Evolutionary conservation across 169 alveolate species (phyloP), one percentile per base, ranked within the genome.

Genomic region (Babesia bigemina): DNA sequence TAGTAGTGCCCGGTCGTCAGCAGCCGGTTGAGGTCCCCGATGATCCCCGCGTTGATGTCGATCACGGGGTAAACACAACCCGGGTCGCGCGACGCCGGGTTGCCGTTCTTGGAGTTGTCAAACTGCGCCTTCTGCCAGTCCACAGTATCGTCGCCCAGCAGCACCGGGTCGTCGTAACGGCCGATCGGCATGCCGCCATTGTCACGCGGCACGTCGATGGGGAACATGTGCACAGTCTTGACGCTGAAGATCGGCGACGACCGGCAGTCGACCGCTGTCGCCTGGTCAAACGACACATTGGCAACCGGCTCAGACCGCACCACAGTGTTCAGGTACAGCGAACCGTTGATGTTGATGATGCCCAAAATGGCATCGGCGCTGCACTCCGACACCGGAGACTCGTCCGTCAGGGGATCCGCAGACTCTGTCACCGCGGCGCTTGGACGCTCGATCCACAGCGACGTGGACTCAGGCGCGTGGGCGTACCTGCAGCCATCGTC

Each of bases 371-470:
- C 82, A 24, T 79, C 66, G 44, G 66, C 59, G 26, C 21, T 4
- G 24, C 24, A 21, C 76, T 79, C 66, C 16, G 39, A 19, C 6
- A 59, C 0, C 11, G 69, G 77, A 6, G 19, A 59, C 75, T 79
- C 87, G 17, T 59, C 65, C 4, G 87, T 72, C 59, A 70, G 29
- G 11, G 82, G 70, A 17, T 33, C 45, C 55, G 33, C 19, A 0
- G 87, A 53, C 65, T 79, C 87, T 8, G 63, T 79, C 19, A 70
- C 58, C 10, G 49, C 55, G 44, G 63, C 74, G 19, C 49, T 63
- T 10, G 77, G 69, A 12, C 87, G 74, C 36, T 59, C 58, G 4
- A 79, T 70, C 87, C 87, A 79, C n/a, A 79, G 70, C 22, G 76
- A 53, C 60, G 11, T 36, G 33, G 19, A 9, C 28, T 21, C 66